phyloP scores from a whole-genome alignment of 2,329 filamentous ascomycete genomes.

The Fusarium chlamydosporum region DNA sequence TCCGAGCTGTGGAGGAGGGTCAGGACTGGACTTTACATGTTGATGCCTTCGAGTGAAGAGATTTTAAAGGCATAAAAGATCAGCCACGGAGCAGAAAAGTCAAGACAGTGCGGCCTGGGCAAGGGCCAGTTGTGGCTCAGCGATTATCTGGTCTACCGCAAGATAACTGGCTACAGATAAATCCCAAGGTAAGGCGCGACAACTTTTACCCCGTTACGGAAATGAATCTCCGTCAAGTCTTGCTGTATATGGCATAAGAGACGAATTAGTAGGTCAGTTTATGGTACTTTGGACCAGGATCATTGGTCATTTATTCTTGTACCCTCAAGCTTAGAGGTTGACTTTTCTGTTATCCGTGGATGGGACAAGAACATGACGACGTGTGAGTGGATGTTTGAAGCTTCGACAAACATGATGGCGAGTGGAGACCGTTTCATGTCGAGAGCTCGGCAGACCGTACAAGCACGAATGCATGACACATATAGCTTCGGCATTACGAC shows the following conservation, averaged over 20 bases:
- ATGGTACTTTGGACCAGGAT: too few relatives aligned
- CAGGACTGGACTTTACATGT: constrained; percentile 66
- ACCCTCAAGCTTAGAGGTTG: too few relatives aligned
- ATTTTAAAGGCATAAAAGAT: neutral
- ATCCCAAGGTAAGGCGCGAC: constrained; percentile 31
- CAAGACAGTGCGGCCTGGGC: constrained; percentile 27
- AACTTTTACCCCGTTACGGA: constrained; percentile 32
- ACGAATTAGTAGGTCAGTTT: too few relatives aligned
- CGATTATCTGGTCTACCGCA: constrained; percentile 26
- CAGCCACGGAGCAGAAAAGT: neutral
- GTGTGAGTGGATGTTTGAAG: constrained; percentile 30
- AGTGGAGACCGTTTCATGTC: constrained; percentile 44
- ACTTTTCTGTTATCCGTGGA: constrained; percentile 36
- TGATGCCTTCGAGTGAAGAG: constrained; percentile 64
- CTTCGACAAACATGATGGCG: constrained; percentile 34
- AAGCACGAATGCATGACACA: constrained; percentile 45
- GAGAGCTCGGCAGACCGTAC: constrained; percentile 35
- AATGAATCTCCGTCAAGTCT: constrained; percentile 29
- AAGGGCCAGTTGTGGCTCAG: constrained; percentile 18
- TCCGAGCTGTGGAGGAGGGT: constrained; percentile 71
- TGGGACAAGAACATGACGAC: constrained; percentile 32
- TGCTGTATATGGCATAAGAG: constrained; percentile 23
- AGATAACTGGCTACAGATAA: constrained; percentile 26
- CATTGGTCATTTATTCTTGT: too few relatives aligned
- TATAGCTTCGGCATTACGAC: constrained; percentile 31